Base-by-base conservation (phyloP, 495 filamentous ascomycete genomes). In the Tuber calosporum region DNA sequence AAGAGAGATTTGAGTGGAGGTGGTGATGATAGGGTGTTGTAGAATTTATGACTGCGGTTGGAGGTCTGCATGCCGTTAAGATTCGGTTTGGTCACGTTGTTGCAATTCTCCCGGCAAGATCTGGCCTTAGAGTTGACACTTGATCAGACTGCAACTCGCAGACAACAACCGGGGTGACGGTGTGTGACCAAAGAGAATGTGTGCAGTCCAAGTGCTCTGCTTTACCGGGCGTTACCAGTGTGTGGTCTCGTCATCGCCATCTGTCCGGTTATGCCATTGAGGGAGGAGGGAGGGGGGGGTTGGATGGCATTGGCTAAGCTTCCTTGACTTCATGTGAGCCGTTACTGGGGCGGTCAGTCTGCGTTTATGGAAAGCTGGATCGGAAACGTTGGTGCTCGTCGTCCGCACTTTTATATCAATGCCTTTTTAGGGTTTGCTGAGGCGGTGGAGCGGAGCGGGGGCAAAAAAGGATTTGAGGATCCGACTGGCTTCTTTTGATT, bases 61-160 rank as follows among this genome's bases (percentile, higher is more conserved):
- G 53, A 62, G 53, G 53, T 26, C 34, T 62, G 53, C 53, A 62
- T 62, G 53, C 53, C 53, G 53, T 62, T 62, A 62, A 62, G 53
- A 62, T 62, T 62, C 53, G 53, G 11, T 62, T 34, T 62, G 11
- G 53, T 62, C 53, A 62, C 53, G 53, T 62, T 62, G 53, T 34
- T 62, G 53, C 26, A 62, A 62, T 34, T 34, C 11, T 62, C 53
- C 53, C 53, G 53, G 53, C 53, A 34, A 62, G 53, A 62, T 34
- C 53, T 62, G 53, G 53, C 34, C 53, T 19, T 34, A n/a, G 30
- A 62, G 26, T 17, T 26, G 7, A 62, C 53, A 34, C 26, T 62
- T 62, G 53, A 34, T 62, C 26, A 13, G 3, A 62, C 53, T 34
- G 53, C 53, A 34, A 62, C 53, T 62, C 11, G 53, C 13, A 34